Evolutionary conservation across 2,329 filamentous ascomycete genomes (phyloP), one percentile per base, ranked within the genome.

Genomic region (Pyricularia sp.): DNA sequence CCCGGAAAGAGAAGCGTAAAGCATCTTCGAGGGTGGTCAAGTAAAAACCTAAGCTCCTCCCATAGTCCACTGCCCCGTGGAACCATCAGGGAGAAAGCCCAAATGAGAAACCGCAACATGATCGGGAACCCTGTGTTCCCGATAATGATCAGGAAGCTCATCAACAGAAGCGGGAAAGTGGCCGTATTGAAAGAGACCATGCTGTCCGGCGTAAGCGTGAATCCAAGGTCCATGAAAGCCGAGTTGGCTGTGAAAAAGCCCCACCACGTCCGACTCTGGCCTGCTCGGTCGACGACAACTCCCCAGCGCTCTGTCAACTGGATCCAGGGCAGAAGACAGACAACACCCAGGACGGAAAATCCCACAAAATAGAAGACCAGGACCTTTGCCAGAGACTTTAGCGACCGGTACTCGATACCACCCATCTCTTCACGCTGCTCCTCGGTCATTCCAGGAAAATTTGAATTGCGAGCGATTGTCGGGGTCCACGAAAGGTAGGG

Each of bases 101-200:
- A 99, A 67, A 99, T 97, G 67, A 94, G 85, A 71, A 97, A 90
- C 8, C 94, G 89, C 28, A 97, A 83, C 88, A 97, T 93, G 71
- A 94, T 90, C 0, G 93, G 94, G 70, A 97, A 97, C 0, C 89
- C 94, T 0, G 93, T 97, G 72, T 97, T 97, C 65, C 93, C 93
- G 67, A 96, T 91, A 67, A 97, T 86, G 72, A 97, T 94, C 57
- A 97, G 82, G 70, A 96, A 96, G 7, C 86, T 86, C 76, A 92
- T 85, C 59, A 94, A 73, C 26, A 97, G 79, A 60, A 97, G 79
- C 0, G 89, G 86, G 70, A 91, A 89, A 7, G 89, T 79, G 0
- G 91, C 90, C 9, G 79, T 83, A 70, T 91, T 87, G 74, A 97
- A 97, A 0, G 91, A 93, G 57, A 86, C 83, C 92, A 99, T 97